Base-by-base conservation (phyloP, 495 filamentous ascomycete genomes). In the Penicillium lividum region DNA sequence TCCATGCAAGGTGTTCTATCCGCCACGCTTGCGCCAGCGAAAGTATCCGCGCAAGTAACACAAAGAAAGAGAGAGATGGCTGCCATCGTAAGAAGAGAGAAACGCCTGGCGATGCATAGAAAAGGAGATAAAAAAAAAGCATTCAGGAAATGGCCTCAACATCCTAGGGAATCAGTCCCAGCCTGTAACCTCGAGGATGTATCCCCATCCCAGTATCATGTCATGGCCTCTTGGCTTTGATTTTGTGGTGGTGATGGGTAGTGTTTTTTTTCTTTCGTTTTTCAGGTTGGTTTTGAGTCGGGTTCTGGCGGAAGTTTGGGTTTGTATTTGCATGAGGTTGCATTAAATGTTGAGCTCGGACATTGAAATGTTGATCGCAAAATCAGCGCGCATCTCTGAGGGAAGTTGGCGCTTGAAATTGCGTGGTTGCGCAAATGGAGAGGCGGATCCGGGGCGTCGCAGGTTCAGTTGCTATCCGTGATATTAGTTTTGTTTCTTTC, bases 371-470 rank as follows among this genome's bases (percentile, higher is more conserved):
- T 47, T 40, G 53, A 28, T 11, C 11, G 45, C 27, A 8, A 45
- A 56, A 10, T 56, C 68, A 27, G 64, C 60, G 29, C 76, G 63
- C 60, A 73, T 64, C 58, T 78, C 71, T 46, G 75, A 78, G 18
- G 75, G 77, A 33, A 77, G 64, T 45, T 59, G 61, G 36, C 75
- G 67, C 56, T 71, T 76, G 63, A 77, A 76, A 60, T 77, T 73
- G 58, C 75, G 69, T 13, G 75, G 73, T 51, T 77, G 77, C 29
- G 75, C 75, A 52, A 79, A 75, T 27, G 77, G 75, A 5, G 77
- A 79, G 5, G 73, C 64, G n/a, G 69, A 71, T 30, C 64, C 59
- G 47, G 77, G 77, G 9, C 75, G 77, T 29, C 77, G 77, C 43
- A 79, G 65, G 53, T 79, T 79, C 28, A 79, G 61, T 53, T 61